phyloP scores from a whole-genome alignment of 148 eudicot genomes.

The Limonium bicolor region DNA sequence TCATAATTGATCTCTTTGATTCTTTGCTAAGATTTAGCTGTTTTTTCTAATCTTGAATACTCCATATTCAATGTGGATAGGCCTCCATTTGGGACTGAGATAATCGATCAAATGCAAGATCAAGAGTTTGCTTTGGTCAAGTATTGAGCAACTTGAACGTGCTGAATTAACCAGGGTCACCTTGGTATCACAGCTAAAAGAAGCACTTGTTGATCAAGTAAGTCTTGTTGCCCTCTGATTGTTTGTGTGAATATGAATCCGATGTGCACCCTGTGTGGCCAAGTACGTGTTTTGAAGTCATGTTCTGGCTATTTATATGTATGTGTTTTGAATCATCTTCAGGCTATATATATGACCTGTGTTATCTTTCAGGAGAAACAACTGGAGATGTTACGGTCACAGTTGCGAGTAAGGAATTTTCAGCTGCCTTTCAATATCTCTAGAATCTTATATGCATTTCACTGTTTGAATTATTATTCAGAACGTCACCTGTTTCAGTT shows the following conservation, averaged over 20 bases:
- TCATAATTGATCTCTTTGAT: too few relatives aligned
- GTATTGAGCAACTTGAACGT: constrained; percentile 56
- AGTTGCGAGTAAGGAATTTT: constrained; percentile 43
- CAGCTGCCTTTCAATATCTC: too few relatives aligned
- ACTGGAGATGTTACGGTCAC: constrained; percentile 37
- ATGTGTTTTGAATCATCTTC: too few relatives aligned
- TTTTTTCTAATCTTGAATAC: too few relatives aligned
- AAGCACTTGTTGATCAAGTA: constrained; percentile 83
- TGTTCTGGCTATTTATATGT: too few relatives aligned
- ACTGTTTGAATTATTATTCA: too few relatives aligned
- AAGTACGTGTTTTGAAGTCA: constrained; percentile 1
- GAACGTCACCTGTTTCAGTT: too few relatives aligned
- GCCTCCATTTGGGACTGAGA: constrained; percentile 32
- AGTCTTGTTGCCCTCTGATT: constrained; percentile 1
- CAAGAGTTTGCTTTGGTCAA: constrained; percentile 55
- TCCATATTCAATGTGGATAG: too few relatives aligned
- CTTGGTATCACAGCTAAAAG: constrained; percentile 60
- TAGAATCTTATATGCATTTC: too few relatives aligned
- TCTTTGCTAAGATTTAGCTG: too few relatives aligned
- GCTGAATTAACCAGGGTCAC: constrained; percentile 49
- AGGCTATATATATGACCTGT: too few relatives aligned
- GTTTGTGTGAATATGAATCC: background rate
- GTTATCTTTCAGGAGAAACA: constrained; percentile 49
- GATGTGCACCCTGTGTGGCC: background rate
- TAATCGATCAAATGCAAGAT: constrained; percentile 49